Conservation (phyloP, 768 basidiomycete genomes). For the Kwoniella dendrophila region DNA sequence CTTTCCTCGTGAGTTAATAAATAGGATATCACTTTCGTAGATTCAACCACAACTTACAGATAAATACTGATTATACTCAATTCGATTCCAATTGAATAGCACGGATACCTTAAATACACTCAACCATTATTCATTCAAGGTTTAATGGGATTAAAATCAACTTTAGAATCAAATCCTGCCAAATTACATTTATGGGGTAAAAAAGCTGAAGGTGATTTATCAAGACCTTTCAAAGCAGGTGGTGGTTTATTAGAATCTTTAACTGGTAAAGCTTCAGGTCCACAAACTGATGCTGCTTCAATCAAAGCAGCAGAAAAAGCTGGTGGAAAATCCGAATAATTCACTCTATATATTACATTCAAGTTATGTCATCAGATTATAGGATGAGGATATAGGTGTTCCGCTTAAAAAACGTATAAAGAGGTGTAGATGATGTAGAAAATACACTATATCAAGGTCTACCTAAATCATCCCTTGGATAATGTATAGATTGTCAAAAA, state of each 20-base stretch:
- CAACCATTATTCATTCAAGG: constrained; percentile 95
- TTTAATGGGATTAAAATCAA: constrained; percentile 88
- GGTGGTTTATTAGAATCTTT: constrained; percentile 64
- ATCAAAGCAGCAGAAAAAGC: constrained; percentile 89
- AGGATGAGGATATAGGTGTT: neutral
- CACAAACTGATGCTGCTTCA: constrained; percentile 80
- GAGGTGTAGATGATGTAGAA: too few species aligned
- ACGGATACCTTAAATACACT: constrained; percentile 91
- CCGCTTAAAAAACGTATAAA: too few species aligned
- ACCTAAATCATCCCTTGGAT: too few species aligned
- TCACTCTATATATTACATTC: neutral
- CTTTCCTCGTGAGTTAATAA: constrained; percentile 63
- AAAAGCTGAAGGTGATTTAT: constrained; percentile 78
- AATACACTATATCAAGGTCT: too few species aligned
- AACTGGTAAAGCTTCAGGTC: constrained; percentile 62
- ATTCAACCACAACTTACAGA: too few species aligned
- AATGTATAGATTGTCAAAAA: too few species aligned
- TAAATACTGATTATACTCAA: too few species aligned
- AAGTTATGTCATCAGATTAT: too few species aligned
- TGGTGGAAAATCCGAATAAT: constrained; percentile 56
- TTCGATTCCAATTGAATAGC: too few species aligned
- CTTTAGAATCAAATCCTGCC: constrained; percentile 66
- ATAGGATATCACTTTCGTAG: neutral
- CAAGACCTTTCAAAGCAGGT: constrained; percentile 80
- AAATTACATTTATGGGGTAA: constrained; percentile 79